Conservation (phyloP, 2,329 filamentous ascomycete species). For the Paraconiothyrium sp. region DNA sequence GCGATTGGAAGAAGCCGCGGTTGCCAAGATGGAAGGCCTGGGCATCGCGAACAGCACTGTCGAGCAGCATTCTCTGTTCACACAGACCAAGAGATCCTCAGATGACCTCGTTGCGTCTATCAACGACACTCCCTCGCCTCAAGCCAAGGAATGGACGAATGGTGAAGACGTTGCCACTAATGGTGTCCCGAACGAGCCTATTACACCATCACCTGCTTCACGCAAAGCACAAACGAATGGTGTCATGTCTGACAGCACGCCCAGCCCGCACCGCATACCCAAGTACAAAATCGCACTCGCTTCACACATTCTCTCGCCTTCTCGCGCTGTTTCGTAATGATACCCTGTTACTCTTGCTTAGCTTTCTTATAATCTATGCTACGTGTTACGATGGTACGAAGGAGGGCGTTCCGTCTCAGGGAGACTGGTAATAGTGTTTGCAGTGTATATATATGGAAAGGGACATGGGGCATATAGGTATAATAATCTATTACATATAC, state of each 20-base stretch:
- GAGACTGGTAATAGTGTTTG: neutral
- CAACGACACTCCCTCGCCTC: constrained; percentile 38
- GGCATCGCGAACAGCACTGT: constrained; percentile 32
- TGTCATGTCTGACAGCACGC: constrained; percentile 13
- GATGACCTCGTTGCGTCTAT: constrained; percentile 44
- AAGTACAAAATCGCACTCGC: constrained; percentile 48
- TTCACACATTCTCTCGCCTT: constrained; percentile 36
- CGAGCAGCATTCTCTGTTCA: constrained; percentile 33
- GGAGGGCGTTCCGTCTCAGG: neutral
- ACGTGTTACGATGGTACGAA: neutral
- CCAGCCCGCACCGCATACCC: constrained; percentile 34
- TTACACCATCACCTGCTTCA: constrained; percentile 27
- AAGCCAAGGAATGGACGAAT: constrained; percentile 27
- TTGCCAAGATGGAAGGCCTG: constrained; percentile 36
- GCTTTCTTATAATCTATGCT: neutral
- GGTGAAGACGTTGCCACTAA: constrained; percentile 26
- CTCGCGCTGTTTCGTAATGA: constrained; percentile 16
- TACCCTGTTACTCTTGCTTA: constrained; percentile 12
- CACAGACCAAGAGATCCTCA: constrained; percentile 46
- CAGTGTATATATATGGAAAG: neutral
- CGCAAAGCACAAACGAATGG: neutral
- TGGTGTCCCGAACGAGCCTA: constrained; percentile 30
- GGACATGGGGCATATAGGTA: neutral
- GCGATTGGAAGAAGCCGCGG: constrained; percentile 21
- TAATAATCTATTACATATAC: neutral